These are phyloP conservation scores for Lentinula boryana DNA, from an alignment of 768 basidiomycete species.

Conservation along the genomic window DNA sequence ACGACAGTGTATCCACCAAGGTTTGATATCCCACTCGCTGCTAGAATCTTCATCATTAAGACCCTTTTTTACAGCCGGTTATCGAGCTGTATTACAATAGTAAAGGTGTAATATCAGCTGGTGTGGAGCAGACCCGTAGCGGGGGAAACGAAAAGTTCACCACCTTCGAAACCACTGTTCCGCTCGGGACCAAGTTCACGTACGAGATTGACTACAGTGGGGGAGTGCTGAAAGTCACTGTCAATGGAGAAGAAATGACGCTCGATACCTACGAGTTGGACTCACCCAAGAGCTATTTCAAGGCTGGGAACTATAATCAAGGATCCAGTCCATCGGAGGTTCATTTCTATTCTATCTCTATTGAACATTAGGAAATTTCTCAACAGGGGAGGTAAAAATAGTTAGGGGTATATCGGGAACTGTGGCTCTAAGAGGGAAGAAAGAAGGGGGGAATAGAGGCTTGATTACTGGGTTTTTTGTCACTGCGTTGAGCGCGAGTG, in stretches of 20 bases:
- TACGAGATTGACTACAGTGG: slow-evolving; percentile 5
- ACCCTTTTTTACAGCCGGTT: background rate
- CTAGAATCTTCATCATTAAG: too few species aligned
- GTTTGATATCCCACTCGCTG: background rate
- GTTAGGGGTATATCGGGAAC: too few species aligned
- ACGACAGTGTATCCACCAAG: slow-evolving; percentile 1
- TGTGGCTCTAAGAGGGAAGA: background rate
- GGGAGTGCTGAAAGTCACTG: background rate
- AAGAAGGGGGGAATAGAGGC: background rate
- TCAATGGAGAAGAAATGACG: slow-evolving; percentile 5
- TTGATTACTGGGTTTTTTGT: background rate
- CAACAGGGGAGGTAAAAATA: background rate
- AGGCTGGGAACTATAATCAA: slow-evolving; percentile 6
- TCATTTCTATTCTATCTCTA: background rate
- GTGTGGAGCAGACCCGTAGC: slow-evolving; percentile 3
- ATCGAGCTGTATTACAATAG: slow-evolving; percentile 4
- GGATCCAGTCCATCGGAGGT: slow-evolving; percentile 5
- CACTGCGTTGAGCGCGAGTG: background rate
- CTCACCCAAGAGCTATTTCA: slow-evolving; percentile 6
- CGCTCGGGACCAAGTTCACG: slow-evolving; percentile 1
- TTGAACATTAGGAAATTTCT: background rate
- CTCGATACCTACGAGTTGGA: slow-evolving; percentile 4
- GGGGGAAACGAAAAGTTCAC: slow-evolving; percentile 2
- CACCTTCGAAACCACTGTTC: background rate
- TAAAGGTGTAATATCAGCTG: background rate